phyloP scores from a whole-genome alignment of 2,329 filamentous ascomycete genomes.

The Hortaea werneckii region DNA sequence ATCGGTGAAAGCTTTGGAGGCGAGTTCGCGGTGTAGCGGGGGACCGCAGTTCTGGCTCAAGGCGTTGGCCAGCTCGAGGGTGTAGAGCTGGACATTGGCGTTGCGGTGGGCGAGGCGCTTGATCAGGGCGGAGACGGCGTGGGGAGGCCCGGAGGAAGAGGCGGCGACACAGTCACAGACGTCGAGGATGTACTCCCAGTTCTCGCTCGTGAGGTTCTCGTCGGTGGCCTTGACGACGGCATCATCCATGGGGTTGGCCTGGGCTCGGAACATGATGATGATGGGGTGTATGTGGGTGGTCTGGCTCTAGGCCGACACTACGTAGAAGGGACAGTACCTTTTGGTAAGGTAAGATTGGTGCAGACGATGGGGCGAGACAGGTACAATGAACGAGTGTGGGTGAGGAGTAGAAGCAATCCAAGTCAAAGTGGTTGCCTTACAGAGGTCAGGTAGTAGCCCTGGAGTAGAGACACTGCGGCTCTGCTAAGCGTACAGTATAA shows the following conservation, averaged over 20 bases:
- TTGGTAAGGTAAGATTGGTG: too few species aligned
- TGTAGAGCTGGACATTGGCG: constrained; percentile 92
- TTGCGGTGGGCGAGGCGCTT: constrained; percentile 87
- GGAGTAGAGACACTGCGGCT: too few species aligned
- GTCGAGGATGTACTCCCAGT: constrained; percentile 59
- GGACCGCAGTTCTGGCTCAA: constrained; percentile 86
- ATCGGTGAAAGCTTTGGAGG: constrained; percentile 88
- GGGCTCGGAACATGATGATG: constrained; percentile 35
- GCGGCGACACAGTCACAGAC: constrained; percentile 30
- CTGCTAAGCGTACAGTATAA: too few species aligned
- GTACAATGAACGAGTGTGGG: too few species aligned
- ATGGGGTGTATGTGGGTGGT: not conserved
- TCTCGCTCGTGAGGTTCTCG: constrained; percentile 85
- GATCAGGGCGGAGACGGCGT: constrained; percentile 75
- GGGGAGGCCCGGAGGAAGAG: constrained; percentile 23
- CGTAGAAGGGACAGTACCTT: too few species aligned
- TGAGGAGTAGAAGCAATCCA: too few species aligned
- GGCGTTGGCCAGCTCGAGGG: constrained; percentile 84
- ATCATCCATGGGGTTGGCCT: constrained; percentile 53
- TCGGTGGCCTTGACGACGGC: constrained; percentile 78
- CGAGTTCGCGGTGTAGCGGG: constrained; percentile 77
- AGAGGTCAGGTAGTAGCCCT: too few species aligned
- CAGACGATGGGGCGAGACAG: too few species aligned
- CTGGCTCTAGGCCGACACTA: too few species aligned
- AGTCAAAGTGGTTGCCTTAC: too few species aligned